Conservation (phyloP, 148 eudicot species). For the Polygonum aviculare region DNA sequence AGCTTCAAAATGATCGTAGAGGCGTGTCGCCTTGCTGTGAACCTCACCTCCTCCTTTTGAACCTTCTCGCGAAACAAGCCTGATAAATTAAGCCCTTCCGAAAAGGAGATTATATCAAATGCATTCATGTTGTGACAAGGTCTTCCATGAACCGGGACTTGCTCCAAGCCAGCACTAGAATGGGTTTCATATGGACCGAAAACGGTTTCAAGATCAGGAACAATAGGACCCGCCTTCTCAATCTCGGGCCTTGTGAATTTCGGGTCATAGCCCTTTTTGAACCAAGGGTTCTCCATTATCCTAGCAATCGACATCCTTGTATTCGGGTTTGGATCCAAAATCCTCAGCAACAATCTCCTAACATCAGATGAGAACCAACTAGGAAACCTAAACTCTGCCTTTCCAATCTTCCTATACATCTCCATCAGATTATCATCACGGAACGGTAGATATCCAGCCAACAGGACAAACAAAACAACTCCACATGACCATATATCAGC, state of each 20-base stretch:
- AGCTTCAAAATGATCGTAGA: constrained; percentile 17
- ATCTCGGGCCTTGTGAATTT: constrained; percentile 12
- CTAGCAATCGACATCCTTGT: constrained; percentile 32
- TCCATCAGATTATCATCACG: constrained; percentile 37
- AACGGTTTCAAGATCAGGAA: constrained; percentile 5
- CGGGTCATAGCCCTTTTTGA: constrained; percentile 24
- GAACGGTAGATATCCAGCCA: constrained; percentile 43
- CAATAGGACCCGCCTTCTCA: neutral
- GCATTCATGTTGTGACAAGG: constrained; percentile 35
- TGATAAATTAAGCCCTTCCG: constrained; percentile 19
- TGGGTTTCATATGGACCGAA: constrained; percentile 16
- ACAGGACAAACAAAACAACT: constrained; percentile 33
- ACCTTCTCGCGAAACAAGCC: constrained; percentile 15
- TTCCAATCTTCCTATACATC: constrained; percentile 42
- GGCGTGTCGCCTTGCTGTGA: constrained; percentile 12
- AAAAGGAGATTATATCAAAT: constrained; percentile 19
- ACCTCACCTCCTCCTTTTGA: constrained; percentile 14
- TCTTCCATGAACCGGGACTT: constrained; percentile 13
- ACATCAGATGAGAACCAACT: constrained; percentile 33
- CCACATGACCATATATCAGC: constrained; percentile 56
- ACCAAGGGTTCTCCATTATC: constrained; percentile 44
- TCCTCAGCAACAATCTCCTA: constrained; percentile 26
- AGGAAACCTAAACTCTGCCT: constrained; percentile 38
- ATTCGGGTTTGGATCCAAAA: constrained; percentile 36
- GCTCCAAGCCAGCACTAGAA: constrained; percentile 6